Conservation (phyloP, 768 basidiomycete genomes). For the Amanita rimosa region DNA sequence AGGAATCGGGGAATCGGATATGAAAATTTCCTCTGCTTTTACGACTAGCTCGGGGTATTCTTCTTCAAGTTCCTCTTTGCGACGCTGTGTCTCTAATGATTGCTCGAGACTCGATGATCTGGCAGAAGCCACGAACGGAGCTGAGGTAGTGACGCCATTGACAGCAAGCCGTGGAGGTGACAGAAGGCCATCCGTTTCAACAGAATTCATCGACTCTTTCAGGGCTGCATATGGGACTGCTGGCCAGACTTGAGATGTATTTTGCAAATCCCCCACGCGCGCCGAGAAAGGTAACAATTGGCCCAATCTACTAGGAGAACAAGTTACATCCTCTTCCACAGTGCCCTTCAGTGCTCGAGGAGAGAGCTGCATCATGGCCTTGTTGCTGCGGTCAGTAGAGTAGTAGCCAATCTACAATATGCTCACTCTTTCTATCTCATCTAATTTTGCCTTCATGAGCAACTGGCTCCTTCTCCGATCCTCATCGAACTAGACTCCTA, state of each 20-base stretch:
- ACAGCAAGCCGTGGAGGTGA: conserved; percentile 55
- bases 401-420: background rate
- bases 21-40: conserved; percentile 10
- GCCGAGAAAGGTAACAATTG: background rate
- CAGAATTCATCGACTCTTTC: conserved; percentile 15
- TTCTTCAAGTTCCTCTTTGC: conserved; percentile 40
- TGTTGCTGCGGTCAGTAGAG: background rate
- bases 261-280: background rate
- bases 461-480: conserved; percentile 69
- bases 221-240: conserved; percentile 28
- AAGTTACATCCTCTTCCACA: conserved; percentile 24
- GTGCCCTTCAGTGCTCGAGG: conserved; percentile 37
- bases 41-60: conserved; percentile 26
- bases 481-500: conserved; percentile 42
- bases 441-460: conserved; percentile 62
- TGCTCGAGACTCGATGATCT: conserved; percentile 13
- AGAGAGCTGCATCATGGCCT: conserved; percentile 60
- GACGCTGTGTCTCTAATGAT: conserved; percentile 34
- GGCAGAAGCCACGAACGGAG: conserved; percentile 29
- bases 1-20: conserved; percentile 55
- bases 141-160: conserved; percentile 56
- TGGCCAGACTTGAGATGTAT: conserved; percentile 21
- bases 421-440: conserved; percentile 64
- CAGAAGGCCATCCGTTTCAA: conserved; percentile 21
- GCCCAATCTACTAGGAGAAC: background rate